Evolutionary conservation across 768 basidiomycete genomes (phyloP).

Genomic region (Boletus reticuloceps): DNA sequence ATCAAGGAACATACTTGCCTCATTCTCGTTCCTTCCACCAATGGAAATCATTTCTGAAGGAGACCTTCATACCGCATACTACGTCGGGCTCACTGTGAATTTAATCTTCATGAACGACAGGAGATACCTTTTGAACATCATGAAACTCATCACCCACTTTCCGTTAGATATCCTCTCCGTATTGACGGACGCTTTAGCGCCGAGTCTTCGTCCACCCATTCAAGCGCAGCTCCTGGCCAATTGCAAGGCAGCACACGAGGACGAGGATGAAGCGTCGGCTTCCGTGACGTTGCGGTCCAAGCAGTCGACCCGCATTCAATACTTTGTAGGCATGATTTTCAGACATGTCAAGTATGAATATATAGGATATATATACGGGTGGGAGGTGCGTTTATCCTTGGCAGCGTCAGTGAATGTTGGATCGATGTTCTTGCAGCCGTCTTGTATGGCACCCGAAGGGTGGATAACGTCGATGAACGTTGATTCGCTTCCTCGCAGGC

Average conservation of each 20-base stretch:
- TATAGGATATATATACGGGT: slow-evolving; percentile 44
- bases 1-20: slow-evolving; percentile 38
- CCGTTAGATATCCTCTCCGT: slow-evolving; percentile 46
- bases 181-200: slow-evolving; percentile 36
- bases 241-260: slow-evolving; percentile 31
- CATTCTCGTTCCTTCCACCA: slow-evolving; percentile 24
- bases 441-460: slow-evolving; percentile 39
- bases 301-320: slow-evolving; percentile 26
- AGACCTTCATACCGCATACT: slow-evolving; percentile 34
- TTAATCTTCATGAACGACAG: slow-evolving; percentile 36
- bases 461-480: slow-evolving; percentile 48
- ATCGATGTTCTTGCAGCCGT: slow-evolving; percentile 15
- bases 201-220: slow-evolving; percentile 26
- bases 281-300: slow-evolving; percentile 27
- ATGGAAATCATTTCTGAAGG: slow-evolving; percentile 27
- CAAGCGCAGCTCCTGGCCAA: slow-evolving; percentile 28
- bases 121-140: slow-evolving; percentile 32
- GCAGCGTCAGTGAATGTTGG: neutral
- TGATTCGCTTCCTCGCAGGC: slow-evolving; percentile 37
- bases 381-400: slow-evolving; percentile 40
- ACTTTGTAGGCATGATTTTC: slow-evolving; percentile 52
- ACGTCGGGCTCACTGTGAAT: slow-evolving; percentile 37
- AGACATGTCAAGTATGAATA: slow-evolving; percentile 39
- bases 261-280: slow-evolving; percentile 30
- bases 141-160: slow-evolving; percentile 32